These are phyloP conservation scores for Suhomyces yuchorum DNA, from an alignment of 1,139 yeast species.

Conservation along the genomic window DNA sequence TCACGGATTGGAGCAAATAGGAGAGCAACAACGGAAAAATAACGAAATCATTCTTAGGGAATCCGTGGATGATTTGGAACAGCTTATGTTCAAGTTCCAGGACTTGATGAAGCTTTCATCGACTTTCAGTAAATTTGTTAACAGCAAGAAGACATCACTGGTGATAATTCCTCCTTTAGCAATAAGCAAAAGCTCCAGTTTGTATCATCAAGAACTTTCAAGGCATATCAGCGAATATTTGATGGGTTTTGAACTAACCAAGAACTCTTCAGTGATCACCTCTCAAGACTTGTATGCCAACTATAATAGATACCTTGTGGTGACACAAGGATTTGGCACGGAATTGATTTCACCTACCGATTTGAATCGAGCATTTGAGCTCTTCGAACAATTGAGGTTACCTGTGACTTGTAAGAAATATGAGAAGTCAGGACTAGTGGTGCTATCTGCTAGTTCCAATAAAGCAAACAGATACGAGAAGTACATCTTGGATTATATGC, in stretches of 20 bases:
- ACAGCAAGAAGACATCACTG: conserved; percentile 6
- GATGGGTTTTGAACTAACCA: conserved; percentile 31
- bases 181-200: conserved; percentile 31
- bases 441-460: conserved; percentile 30
- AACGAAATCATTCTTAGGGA: conserved; percentile 65
- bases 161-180: conserved; percentile 32
- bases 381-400: conserved; percentile 33
- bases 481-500: conserved; percentile 28
- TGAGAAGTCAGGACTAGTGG: conserved; percentile 39
- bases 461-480: conserved; percentile 25
- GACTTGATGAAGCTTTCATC: conserved; percentile 63
- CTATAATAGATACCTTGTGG: conserved; percentile 41
- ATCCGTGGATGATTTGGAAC: conserved; percentile 77
- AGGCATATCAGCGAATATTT: conserved; percentile 58
- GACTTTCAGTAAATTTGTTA: conserved; percentile 40
- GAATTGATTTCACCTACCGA: conserved; percentile 36
- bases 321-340: conserved; percentile 46
- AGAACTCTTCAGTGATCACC: conserved; percentile 42
- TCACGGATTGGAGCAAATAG: conserved; percentile 65
- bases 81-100: conserved; percentile 74
- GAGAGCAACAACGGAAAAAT: conserved; percentile 57
- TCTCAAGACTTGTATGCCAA: conserved; percentile 46
- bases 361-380: conserved; percentile 33
- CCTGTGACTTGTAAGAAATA: conserved; percentile 38
- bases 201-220: conserved; percentile 42